phyloP scores from a whole-genome alignment of 2,329 filamentous ascomycete species.

The Rutstroemia sp. region DNA sequence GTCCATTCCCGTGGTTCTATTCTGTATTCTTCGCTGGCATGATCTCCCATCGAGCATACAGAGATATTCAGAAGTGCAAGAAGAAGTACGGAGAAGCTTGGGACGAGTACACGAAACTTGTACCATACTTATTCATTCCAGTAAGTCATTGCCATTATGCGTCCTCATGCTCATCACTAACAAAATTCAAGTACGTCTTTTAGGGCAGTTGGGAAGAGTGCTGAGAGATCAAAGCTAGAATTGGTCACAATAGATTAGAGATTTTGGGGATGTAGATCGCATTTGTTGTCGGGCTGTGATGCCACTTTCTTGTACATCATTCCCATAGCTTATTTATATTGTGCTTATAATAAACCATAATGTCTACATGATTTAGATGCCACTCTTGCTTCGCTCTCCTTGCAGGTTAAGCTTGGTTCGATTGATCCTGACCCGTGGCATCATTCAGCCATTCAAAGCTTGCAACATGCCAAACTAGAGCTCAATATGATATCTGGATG shows the following conservation, averaged over 20 bases:
- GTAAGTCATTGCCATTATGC: conserved; percentile 30
- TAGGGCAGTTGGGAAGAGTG: background rate
- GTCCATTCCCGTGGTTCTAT: conserved; percentile 86
- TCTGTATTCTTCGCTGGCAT: conserved; percentile 72
- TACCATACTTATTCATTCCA: conserved; percentile 82
- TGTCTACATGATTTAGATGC: background rate
- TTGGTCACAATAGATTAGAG: background rate
- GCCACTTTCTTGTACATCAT: background rate
- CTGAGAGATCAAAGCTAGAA: background rate
- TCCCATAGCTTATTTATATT: background rate
- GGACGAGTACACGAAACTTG: conserved; percentile 70
- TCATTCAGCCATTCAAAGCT: too few relatives aligned
- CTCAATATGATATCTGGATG: too few relatives aligned
- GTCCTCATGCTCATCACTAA: background rate
- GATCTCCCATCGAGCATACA: conserved; percentile 70
- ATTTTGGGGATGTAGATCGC: background rate
- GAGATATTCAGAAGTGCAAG: conserved; percentile 70
- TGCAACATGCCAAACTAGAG: too few relatives aligned
- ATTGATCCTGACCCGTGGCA: too few relatives aligned
- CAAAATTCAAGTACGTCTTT: background rate
- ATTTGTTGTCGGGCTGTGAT: background rate
- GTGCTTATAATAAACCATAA: background rate
- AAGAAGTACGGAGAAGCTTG: conserved; percentile 77
- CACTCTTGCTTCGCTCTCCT: too few relatives aligned
- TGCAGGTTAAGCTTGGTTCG: too few relatives aligned